phyloP scores from a whole-genome alignment of 306 rosid species.

The Phaseolus lunatus region DNA sequence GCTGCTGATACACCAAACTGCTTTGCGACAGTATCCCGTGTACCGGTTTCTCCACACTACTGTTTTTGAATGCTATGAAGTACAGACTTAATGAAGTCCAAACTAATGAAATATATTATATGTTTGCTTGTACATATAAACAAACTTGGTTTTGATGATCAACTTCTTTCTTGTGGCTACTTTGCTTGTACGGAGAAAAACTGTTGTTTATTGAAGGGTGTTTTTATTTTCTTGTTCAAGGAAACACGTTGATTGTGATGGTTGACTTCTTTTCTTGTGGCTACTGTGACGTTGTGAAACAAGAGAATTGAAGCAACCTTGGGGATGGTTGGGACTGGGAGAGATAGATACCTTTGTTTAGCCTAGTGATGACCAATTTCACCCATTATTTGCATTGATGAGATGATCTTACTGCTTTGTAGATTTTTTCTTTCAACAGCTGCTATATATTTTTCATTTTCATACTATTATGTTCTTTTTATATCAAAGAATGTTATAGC shows the following conservation, averaged over 20 bases:
- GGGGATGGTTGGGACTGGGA: background rate
- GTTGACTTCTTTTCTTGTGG: no score
- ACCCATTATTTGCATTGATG: background rate
- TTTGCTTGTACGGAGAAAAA: no score
- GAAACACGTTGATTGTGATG: no score
- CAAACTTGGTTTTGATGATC: background rate
- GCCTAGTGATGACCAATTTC: background rate
- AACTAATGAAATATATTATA: background rate
- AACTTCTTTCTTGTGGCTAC: background rate
- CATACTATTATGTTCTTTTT: no score
- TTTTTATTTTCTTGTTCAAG: no score
- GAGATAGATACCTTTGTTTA: background rate
- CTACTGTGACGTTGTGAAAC: background rate
- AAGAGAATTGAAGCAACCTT: background rate
- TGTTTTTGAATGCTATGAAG: background rate
- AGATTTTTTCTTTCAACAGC: conserved; percentile 1
- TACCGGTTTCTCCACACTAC: no score
- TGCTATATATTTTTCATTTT: no score
- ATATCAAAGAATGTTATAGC: no score
- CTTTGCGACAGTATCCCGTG: no score
- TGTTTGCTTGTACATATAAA: background rate
- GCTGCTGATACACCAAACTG: no score
- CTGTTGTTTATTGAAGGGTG: no score
- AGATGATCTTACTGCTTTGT: conserved; percentile 6
- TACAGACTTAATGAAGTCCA: conserved; percentile 7